A percentile compares a stretch with the other conserved stretches of the same genome.
These are phyloP conservation scores for Fusarium nelsonii DNA, from an alignment of 2,329 filamentous ascomycete species.

Conservation along the genomic window DNA sequence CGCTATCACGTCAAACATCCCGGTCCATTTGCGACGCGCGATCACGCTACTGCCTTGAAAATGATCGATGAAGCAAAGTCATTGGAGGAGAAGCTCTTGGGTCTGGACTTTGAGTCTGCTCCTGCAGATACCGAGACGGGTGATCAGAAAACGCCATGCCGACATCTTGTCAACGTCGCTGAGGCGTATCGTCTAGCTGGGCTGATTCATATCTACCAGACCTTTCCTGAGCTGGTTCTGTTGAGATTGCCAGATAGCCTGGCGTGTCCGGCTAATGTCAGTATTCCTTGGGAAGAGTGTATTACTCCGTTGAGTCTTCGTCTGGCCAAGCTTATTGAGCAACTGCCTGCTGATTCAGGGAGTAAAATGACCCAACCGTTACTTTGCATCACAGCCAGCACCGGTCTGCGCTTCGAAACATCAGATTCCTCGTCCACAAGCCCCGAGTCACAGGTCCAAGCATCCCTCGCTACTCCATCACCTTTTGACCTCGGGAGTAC, in stretches of 20 bases:
- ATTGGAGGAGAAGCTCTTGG: slow-evolving; percentile 52
- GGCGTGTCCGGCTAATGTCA: not conserved
- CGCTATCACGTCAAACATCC: slow-evolving; percentile 47
- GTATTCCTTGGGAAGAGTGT: slow-evolving; percentile 51
- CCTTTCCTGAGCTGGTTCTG: slow-evolving; percentile 52
- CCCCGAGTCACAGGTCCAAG: not conserved
- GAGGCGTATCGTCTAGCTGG: slow-evolving; percentile 56
- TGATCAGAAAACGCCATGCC: slow-evolving; percentile 45
- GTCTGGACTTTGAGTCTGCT: slow-evolving; percentile 44
- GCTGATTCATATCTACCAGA: slow-evolving; percentile 56
- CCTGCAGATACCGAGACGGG: slow-evolving; percentile 45
- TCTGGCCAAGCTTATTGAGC: slow-evolving; percentile 48
- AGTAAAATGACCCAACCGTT: slow-evolving; percentile 53
- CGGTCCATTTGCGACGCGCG: slow-evolving; percentile 21
- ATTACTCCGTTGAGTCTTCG: slow-evolving; percentile 50
- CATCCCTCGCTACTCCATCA: not conserved
- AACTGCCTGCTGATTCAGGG: slow-evolving; percentile 51
- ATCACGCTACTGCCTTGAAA: slow-evolving; percentile 33
- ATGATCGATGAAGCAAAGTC: slow-evolving; percentile 51
- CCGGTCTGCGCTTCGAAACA: slow-evolving; percentile 46
- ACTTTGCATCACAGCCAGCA: slow-evolving; percentile 53
- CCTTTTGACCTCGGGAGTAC: slow-evolving; percentile 8
- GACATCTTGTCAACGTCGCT: slow-evolving; percentile 52
- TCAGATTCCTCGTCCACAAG: not conserved
- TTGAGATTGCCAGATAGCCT: slow-evolving; percentile 46